Conservation (phyloP, 192 early-diverging fungal genomes). For the Podila epicladia region DNA sequence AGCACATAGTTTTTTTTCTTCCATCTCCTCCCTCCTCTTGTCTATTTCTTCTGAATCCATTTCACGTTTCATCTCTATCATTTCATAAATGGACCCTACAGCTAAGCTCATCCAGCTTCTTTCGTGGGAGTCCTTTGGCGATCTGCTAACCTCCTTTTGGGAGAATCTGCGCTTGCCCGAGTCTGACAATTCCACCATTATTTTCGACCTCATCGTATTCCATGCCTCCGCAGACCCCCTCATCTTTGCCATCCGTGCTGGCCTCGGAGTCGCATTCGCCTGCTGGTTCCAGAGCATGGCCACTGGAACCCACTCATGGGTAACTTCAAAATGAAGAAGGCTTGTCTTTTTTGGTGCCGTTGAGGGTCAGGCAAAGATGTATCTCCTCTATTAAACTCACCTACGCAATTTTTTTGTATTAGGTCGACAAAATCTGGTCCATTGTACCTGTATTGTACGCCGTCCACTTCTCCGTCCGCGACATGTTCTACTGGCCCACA, state of each 20-base stretch:
- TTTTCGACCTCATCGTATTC: constrained; percentile 29
- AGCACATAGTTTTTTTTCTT: no score
- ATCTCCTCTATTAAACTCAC: background rate
- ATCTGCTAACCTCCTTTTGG: constrained; percentile 13
- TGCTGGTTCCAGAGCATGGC: constrained; percentile 55
- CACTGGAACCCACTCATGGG: constrained; percentile 58
- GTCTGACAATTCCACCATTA: constrained; percentile 26
- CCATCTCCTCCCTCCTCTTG: no score
- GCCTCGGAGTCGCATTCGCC: constrained; percentile 21
- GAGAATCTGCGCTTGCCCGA: constrained; percentile 15
- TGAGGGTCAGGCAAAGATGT: no score
- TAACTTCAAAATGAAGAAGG: constrained; percentile 13
- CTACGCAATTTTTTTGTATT: background rate
- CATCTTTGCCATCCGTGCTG: constrained; percentile 30
- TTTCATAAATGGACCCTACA: background rate
- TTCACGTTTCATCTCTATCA: background rate
- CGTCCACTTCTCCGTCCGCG: constrained; percentile 63
- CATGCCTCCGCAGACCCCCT: constrained; percentile 53
- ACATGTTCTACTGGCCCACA: constrained; percentile 49
- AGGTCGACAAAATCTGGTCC: constrained; percentile 84
- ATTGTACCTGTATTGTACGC: constrained; percentile 72
- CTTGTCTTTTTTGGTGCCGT: no score
- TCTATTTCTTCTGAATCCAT: background rate
- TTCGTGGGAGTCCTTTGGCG: constrained; percentile 22
- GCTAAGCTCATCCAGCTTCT: constrained; percentile 7